A percentile compares a stretch with the other conserved stretches of the same genome.
Evolutionary conservation across 495 filamentous ascomycete species (phyloP).

Genomic region (Hypoxylon cercidicola): DNA sequence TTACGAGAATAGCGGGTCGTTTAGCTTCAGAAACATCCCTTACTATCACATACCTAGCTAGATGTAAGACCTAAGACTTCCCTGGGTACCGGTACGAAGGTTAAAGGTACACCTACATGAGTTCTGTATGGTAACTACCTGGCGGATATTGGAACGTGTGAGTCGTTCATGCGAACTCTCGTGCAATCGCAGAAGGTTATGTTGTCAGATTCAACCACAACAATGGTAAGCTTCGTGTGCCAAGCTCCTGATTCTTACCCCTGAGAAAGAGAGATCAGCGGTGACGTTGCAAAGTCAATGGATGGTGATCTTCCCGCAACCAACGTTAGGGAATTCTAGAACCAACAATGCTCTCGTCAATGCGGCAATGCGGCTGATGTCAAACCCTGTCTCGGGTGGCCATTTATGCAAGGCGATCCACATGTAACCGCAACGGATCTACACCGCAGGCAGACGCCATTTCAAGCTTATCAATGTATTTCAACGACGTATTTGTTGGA

Average conservation of each 20-base stretch:
- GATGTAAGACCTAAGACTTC: slow-evolving; percentile 1
- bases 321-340: slow-evolving; percentile 33
- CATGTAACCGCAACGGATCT: not conserved
- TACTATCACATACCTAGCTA: slow-evolving; percentile 2
- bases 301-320: slow-evolving; percentile 35
- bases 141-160: not conserved
- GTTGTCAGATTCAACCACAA: slow-evolving; percentile 8
- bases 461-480: slow-evolving; percentile 7
- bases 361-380: slow-evolving; percentile 33
- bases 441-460: not conserved
- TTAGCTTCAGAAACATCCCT: slow-evolving; percentile 8
- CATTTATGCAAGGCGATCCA: slow-evolving; percentile 9
- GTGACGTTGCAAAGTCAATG: slow-evolving; percentile 21
- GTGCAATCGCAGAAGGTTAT: slow-evolving; percentile 15
- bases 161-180: slow-evolving; percentile 8
- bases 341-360: slow-evolving; percentile 21
- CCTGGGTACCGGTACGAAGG: not conserved
- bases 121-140: not conserved
- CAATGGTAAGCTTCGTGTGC: not conserved
- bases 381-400: slow-evolving; percentile 16
- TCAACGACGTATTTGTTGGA: slow-evolving; percentile 7
- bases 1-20: slow-evolving; percentile 23
- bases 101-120: not conserved
- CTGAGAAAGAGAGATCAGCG: slow-evolving; percentile 9
- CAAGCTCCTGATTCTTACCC: slow-evolving; percentile 13